Evolutionary conservation across 805 yeast species (phyloP).

Genomic region (Candida methanosorbosa): DNA sequence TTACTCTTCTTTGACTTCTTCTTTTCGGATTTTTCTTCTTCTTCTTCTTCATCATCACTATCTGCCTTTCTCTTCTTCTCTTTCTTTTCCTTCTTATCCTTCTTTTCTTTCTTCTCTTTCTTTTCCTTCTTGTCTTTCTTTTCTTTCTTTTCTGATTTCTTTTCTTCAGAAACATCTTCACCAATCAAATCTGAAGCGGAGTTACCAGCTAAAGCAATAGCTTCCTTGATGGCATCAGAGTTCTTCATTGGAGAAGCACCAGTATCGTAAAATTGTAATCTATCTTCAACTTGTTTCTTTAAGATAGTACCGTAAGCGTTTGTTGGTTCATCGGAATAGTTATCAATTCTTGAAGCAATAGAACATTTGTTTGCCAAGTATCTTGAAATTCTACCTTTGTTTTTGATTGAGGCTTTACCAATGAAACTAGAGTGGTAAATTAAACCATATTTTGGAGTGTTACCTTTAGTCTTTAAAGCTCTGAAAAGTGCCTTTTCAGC

Average conservation of each 20-base stretch:
- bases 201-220: constrained; percentile 56
- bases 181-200: constrained; percentile 20
- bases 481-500: constrained; percentile 96
- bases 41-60: constrained; percentile 34
- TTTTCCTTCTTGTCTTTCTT: constrained; percentile 40
- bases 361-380: constrained; percentile 98
- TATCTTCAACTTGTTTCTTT: constrained; percentile 96
- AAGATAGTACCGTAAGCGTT: constrained; percentile 83
- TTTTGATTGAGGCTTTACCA: constrained; percentile 90
- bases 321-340: constrained; percentile 91
- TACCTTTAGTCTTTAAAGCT: constrained; percentile 93
- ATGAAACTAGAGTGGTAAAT: constrained; percentile 92
- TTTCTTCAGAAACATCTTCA: constrained; percentile 26
- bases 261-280: constrained; percentile 90
- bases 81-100: constrained; percentile 41
- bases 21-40: constrained; percentile 24
- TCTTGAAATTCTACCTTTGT: constrained; percentile 98
- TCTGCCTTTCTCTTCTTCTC: constrained; percentile 47
- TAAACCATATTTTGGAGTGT: constrained; percentile 94
- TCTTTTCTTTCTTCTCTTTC: constrained; percentile 43
- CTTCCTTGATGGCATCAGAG: constrained; percentile 87
- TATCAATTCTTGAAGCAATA: constrained; percentile 97
- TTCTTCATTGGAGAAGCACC: constrained; percentile 97
- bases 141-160: constrained; percentile 32
- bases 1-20: constrained; percentile 30